phyloP scores from a whole-genome alignment of 2,329 filamentous ascomycete species.

The Cryphonectria japonica region DNA sequence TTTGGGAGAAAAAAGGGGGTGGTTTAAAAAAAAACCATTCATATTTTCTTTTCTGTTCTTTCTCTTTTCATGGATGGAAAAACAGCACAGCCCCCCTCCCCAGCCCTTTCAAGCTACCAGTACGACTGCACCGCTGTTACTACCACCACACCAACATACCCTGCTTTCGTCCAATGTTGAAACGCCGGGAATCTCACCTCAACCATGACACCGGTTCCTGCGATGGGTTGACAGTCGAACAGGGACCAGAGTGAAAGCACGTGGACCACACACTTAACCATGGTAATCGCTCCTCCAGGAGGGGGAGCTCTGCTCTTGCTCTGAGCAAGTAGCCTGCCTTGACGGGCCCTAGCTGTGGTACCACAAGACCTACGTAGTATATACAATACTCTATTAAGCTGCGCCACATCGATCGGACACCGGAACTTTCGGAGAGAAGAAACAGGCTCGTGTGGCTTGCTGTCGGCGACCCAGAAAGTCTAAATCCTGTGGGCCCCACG shows the following conservation, averaged over 20 bases:
- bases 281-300: neutral
- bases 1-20: constrained; percentile 14
- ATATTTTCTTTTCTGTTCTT: neutral
- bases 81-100: neutral
- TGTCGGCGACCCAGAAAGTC: neutral
- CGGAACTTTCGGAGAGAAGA: neutral
- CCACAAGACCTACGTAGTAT: neutral
- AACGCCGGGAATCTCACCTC: neutral
- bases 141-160: neutral
- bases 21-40: neutral
- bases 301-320: neutral
- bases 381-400: neutral
- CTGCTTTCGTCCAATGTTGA: constrained; percentile 10
- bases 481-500: neutral
- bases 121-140: constrained; percentile 5
- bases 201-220: constrained; percentile 1
- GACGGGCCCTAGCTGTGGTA: neutral
- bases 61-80: neutral
- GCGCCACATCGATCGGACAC: neutral
- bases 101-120: neutral
- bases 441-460: neutral
- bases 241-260: neutral
- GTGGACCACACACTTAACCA: neutral
- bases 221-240: neutral
- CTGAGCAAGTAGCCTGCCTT: neutral